Evolutionary conservation across 208 protist genomes (phyloP), one percentile per base, ranked within the genome.

Genomic region (Wallacemonas sp.): DNA sequence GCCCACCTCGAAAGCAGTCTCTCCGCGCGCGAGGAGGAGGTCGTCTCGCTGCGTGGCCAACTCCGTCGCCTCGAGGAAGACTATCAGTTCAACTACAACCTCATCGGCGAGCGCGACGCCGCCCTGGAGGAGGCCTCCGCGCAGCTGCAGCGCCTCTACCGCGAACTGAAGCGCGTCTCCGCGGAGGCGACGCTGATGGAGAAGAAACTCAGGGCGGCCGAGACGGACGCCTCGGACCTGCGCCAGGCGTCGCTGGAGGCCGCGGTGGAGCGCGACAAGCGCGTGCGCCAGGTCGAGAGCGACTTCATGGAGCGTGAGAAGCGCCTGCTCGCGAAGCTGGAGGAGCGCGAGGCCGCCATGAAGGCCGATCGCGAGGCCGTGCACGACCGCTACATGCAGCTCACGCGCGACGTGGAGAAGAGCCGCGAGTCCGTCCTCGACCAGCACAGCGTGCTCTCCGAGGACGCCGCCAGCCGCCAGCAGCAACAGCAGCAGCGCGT

Each of bases 41-140:
- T 94, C 21, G 72, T 73, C 24, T 54, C 54, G 2, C 75, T 93
- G 11, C 74, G 72, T 19, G 68, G 74, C 1, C 87, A 85, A 47
- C 73, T 96, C 54, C 75, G 74, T 1, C 82, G 83, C 62, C 70
- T 90, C 24, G 90, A 94, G 70, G 87, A 96, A 62, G 90, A 96
- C 74, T 96, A 96, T 57, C 82, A 92, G 69, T 96, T 94, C 63
- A 96, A 96, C 68, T 96, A 90, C 72, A 81, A 87, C 41, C 77
- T 96, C 32, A 96, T 96, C 29, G 80, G 65, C 36, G 87, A 96
- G 62, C 87, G 90, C 32, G 90, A 96, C 63, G 83, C 77, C 21
- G 87, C 90, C 8, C 58, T 96, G n/a, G 83, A 92, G 54, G 90
- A 93, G 68, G 86, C 87, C 8, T 66, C 90, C 11, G 68, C 65